A percentile compares a stretch with the other conserved stretches of the same genome.
Evolutionary conservation across 2,329 filamentous ascomycete species (phyloP).

Genomic region (Arachnopeziza araneosa): DNA sequence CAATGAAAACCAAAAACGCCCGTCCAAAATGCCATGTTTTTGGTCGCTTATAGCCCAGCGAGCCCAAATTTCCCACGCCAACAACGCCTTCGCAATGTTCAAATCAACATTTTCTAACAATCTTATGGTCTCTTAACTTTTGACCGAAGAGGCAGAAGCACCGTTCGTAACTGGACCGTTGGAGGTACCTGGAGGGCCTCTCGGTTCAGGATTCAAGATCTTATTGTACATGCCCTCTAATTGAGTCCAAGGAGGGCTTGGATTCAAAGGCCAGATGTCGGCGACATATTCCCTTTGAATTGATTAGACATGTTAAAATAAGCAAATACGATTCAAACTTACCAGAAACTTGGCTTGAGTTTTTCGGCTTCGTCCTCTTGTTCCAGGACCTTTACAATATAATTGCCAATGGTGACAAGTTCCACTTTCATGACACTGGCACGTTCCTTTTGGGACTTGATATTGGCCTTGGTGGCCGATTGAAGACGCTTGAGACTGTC

Average conservation of each 20-base stretch:
- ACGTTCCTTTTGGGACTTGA: conserved; percentile 56
- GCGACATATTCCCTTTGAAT: conserved; percentile 29
- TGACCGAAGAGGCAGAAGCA: conserved; percentile 3
- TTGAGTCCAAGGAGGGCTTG: conserved; percentile 21
- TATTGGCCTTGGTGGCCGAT: conserved; percentile 55
- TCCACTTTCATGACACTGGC: conserved; percentile 56
- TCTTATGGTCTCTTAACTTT: not conserved
- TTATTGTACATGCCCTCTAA: conserved; percentile 29
- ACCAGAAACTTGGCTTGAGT: conserved; percentile 29
- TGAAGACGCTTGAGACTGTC: conserved; percentile 55
- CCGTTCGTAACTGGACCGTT: conserved; percentile 12
- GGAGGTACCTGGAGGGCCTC: conserved; percentile 7
- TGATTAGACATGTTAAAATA: conserved; percentile 5
- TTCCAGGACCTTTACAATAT: conserved; percentile 42
- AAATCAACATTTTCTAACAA: not conserved
- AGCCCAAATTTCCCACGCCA: not conserved
- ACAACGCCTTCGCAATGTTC: not conserved
- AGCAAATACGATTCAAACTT: conserved; percentile 9
- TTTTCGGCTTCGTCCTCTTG: conserved; percentile 23
- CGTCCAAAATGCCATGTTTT: not conserved
- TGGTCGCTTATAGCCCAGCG: not conserved
- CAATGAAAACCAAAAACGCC: not conserved
- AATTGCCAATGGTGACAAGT: conserved; percentile 56
- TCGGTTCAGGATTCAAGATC: conserved; percentile 16
- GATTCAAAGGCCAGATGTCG: conserved; percentile 29